phyloP scores from a whole-genome alignment of 495 filamentous ascomycete species.

The Penicillium roqueforti region DNA sequence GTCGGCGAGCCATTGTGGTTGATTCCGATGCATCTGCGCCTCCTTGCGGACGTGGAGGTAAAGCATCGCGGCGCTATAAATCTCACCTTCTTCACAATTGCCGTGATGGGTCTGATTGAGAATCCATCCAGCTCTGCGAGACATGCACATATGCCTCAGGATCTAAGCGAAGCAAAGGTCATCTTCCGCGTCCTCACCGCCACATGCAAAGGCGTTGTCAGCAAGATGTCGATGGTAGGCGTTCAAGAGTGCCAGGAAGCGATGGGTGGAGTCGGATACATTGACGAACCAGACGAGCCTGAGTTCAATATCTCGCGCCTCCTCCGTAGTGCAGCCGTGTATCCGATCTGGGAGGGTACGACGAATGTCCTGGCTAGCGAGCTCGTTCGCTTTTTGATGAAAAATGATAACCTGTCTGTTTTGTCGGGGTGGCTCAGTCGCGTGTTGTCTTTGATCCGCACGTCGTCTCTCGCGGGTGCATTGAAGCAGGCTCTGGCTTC shows the following conservation, averaged over 20 bases:
- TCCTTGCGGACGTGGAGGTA: constrained; percentile 51
- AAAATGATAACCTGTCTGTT: constrained; percentile 30
- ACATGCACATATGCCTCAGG: neutral
- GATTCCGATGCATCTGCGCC: constrained; percentile 57
- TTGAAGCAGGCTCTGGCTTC: neutral
- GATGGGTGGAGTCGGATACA: constrained; percentile 69
- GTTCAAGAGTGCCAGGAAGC: constrained; percentile 62
- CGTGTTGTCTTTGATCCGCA: neutral
- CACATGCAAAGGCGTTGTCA: constrained; percentile 57
- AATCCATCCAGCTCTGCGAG: too few relatives aligned
- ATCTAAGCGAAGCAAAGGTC: constrained; percentile 19
- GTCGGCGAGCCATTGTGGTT: constrained; percentile 48
- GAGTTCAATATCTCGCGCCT: constrained; percentile 60
- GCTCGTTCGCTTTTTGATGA: constrained; percentile 50
- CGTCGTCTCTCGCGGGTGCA: neutral
- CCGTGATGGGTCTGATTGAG: constrained; percentile 3
- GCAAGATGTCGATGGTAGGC: constrained; percentile 49
- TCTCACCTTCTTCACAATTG: constrained; percentile 56
- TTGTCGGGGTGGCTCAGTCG: constrained; percentile 12
- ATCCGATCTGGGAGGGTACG: constrained; percentile 71
- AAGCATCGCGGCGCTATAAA: constrained; percentile 56
- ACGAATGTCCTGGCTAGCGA: constrained; percentile 64
- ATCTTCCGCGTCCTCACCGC: constrained; percentile 62
- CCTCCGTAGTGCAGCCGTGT: constrained; percentile 58
- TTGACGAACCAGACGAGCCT: constrained; percentile 37